Base-by-base conservation (phyloP, 202 grass and related monocot species). In the Digitaria exilis region DNA sequence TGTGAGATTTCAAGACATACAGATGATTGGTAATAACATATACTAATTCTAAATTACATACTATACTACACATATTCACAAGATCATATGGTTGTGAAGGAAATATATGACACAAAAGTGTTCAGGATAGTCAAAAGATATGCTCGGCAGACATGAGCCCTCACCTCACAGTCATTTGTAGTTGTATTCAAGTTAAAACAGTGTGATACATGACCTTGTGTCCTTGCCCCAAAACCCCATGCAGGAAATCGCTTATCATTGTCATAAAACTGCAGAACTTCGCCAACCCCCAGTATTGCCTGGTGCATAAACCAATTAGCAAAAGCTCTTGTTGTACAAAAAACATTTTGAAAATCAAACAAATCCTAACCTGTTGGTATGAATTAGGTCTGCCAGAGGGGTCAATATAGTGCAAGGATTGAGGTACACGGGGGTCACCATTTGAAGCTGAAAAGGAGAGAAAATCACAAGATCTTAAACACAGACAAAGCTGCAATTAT, bases 251-350 rank as follows among this genome's bases (percentile, higher is more conserved):
- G 83, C 37, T 70, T 96, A 88, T 99, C 96, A 81, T 76, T 86
- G 80, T 99, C 93, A 80, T 99, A 99, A 83, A 96, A 99, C 57
- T 99, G 89, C 15, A 99, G 80, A 85, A 96, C 91, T 79, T 99
- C 96, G 0, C 96, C 93, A 48, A 92, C 91, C 57, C 93, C 96
- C 31, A 91, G 54, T 80, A 96, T 99, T 67, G 89, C 93, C 96
- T 99, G 77, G 68, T 80, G 61, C 25, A 57, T 75, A 39, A 28
- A 64, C 64, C 12, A 80, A n/a, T 78, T 39, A 74, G 57, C 52
- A 34, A n/a, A 82, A 41, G 10, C 44, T 71, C 30, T 69, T 37
- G n/a, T 55, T 76, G 50, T 46, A 26, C 56, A 22, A 54, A 51
- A 67, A 69, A 76, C 82, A 72, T 19, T 56, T 34, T 34, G 67